A percentile compares a stretch with the other conserved stretches of the same genome.
phyloP scores from a whole-genome alignment of 371 early-diverging fungal species.

The Circinella umbellata region DNA sequence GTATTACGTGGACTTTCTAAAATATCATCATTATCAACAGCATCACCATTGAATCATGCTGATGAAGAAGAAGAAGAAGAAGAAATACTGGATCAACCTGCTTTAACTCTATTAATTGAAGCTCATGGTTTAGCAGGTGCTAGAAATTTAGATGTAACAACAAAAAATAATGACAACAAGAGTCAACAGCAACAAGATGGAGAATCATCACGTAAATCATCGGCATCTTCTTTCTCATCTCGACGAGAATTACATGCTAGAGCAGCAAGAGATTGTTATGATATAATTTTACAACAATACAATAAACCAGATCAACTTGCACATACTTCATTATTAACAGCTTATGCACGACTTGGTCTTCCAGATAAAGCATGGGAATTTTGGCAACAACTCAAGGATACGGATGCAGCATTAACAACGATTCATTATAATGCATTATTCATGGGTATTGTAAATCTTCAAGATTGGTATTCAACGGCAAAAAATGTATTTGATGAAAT shows the following conservation, averaged over 20 bases:
- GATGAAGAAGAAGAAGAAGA: not conserved
- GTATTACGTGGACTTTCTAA: conserved; percentile 23
- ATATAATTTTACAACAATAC: conserved; percentile 15
- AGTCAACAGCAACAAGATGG: not conserved
- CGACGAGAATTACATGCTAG: conserved; percentile 19
- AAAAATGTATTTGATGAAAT: conserved; percentile 37
- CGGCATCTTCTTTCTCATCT: not conserved
- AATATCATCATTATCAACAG: not conserved
- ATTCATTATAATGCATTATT: conserved; percentile 40
- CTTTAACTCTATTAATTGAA: conserved; percentile 35
- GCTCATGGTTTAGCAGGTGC: conserved; percentile 40
- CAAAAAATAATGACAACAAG: not conserved
- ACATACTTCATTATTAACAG: conserved; percentile 28
- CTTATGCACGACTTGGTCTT: conserved; percentile 27
- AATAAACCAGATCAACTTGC: conserved; percentile 30
- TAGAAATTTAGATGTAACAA: conserved; percentile 14
- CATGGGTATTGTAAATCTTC: conserved; percentile 21
- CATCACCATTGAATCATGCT: too few relatives aligned
- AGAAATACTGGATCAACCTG: conserved; percentile 25
- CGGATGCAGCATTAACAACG: not conserved
- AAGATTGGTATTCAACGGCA: conserved; percentile 34
- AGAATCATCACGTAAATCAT: not conserved
- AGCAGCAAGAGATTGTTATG: conserved; percentile 16
- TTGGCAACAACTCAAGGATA: conserved; percentile 30
- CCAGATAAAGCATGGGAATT: conserved; percentile 39